phyloP scores from a whole-genome alignment of 2,329 filamentous ascomycete species.

The Neoarthrinium moseri region DNA sequence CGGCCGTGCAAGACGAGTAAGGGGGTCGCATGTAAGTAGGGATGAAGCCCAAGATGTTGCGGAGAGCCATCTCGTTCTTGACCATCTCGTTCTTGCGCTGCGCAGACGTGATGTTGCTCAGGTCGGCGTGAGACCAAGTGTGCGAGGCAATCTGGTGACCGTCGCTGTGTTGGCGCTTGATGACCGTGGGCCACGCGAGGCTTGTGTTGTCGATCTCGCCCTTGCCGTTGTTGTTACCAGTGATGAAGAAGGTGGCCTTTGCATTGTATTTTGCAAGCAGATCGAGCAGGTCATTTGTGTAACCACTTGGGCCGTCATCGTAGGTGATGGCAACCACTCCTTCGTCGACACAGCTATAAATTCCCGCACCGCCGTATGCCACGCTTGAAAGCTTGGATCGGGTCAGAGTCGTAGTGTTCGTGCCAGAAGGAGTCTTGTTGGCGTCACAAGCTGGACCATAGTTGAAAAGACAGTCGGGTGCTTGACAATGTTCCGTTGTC shows the following conservation, averaged over 20 bases:
- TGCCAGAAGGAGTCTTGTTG: conserved; percentile 52
- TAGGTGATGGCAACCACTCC: conserved; percentile 66
- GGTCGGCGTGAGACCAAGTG: conserved; percentile 52
- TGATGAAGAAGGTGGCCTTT: conserved; percentile 68
- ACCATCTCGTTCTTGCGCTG: conserved; percentile 47
- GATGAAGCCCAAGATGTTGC: conserved; percentile 53
- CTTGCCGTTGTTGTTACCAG: conserved; percentile 55
- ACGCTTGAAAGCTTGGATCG: conserved; percentile 54
- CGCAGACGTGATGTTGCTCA: conserved; percentile 39
- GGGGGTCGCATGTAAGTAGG: conserved; percentile 52
- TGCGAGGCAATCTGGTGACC: conserved; percentile 63
- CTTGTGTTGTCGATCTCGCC: conserved; percentile 52
- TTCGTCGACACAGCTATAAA: conserved; percentile 54
- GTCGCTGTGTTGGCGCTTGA: conserved; percentile 49
- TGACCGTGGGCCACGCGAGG: conserved; percentile 42
- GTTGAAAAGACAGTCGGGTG: conserved; percentile 60
- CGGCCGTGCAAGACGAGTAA: conserved; percentile 39
- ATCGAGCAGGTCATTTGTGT: conserved; percentile 61
- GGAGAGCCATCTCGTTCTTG: conserved; percentile 54
- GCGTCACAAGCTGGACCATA: conserved; percentile 63
- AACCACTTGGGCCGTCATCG: conserved; percentile 64
- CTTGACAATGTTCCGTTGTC: conserved; percentile 54
- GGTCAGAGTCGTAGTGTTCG: conserved; percentile 50
- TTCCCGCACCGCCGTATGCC: conserved; percentile 54
- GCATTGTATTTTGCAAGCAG: conserved; percentile 57